Conservation (phyloP, 345 rosid species). For the Lenwebbia sp. region DNA sequence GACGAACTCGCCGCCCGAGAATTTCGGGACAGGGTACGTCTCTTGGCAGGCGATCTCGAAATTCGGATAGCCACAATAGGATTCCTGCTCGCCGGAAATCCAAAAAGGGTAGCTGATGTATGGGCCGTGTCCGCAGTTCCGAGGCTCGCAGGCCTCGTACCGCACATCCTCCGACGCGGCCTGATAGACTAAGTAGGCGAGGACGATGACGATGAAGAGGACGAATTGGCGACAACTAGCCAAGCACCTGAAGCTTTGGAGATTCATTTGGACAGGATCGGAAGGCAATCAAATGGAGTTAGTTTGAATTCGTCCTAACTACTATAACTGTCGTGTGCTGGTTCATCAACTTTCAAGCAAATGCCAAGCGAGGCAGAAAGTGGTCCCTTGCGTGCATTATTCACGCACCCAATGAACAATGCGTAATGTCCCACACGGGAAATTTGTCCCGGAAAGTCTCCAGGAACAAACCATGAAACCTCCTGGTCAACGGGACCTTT, state of each 20-base stretch:
- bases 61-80: not conserved
- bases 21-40: not conserved
- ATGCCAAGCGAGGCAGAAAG: not conserved
- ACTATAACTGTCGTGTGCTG: not conserved
- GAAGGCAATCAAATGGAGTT: not conserved
- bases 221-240: no score
- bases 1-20: not conserved
- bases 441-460: not conserved
- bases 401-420: not conserved
- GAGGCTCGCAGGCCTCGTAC: not conserved
- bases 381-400: not conserved
- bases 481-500: not conserved
- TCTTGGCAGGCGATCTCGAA: not conserved
- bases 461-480: not conserved
- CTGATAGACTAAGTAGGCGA: not conserved
- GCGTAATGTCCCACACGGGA: not conserved
- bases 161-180: not conserved
- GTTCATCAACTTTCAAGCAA: not conserved
- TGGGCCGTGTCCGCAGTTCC: not conserved
- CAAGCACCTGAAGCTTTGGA: no score
- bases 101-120: constrained; percentile 9
- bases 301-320: not conserved
- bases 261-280: not conserved
- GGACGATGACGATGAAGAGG: no score
- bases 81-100: not conserved